Evolutionary conservation across 2,329 filamentous ascomycete genomes (phyloP), one percentile per base, ranked within the genome.

Genomic region (Amylocarpus encephaloides): DNA sequence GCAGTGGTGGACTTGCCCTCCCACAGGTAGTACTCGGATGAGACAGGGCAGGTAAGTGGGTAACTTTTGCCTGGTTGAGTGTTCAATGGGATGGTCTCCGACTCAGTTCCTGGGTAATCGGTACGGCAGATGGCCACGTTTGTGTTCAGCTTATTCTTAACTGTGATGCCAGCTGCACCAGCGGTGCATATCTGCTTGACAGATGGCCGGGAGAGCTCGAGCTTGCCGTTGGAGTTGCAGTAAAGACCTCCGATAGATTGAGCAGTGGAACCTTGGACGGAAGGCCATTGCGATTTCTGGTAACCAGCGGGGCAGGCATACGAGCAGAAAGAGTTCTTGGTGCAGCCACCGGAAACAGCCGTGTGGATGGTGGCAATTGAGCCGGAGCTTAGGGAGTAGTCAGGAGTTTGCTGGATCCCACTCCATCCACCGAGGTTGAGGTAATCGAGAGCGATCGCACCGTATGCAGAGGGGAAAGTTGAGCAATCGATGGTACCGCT

Each of bases 301-400:
- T 93, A 95, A 41, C 92, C 92, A 26, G 83, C 71, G n/a, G 88
- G 86, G 75, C 93, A 98, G 50, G 88, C 83, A 65, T 97, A 97
- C 1, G 91, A 95, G 77, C 92, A 96, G 76, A 91, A 90, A 51
- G 75, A 71, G 43, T 82, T 83, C 9, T 74, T 62, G 7, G 62
- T 67, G 71, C 88, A 92, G 53, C 69, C 69, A 13, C 84, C 86
- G 15, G 72, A 72, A 42, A 83, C 69, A 22, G 77, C 81, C 36
- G 82, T 83, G 46, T 79, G 22, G 10, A 50, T 45, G 9, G 22
- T 30, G 16, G 34, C 73, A 54, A 91, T 88, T 53, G 79, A 77
- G 66, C 71, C 74, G 64, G 94, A 85, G 44, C 77, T 64, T 12
- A 73, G 63, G n/a, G 66, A 70, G 64, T 73, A 82, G 53, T 73